Evolutionary conservation across 768 basidiomycete species (phyloP).

Genomic region (Wakefieldia striispora): DNA sequence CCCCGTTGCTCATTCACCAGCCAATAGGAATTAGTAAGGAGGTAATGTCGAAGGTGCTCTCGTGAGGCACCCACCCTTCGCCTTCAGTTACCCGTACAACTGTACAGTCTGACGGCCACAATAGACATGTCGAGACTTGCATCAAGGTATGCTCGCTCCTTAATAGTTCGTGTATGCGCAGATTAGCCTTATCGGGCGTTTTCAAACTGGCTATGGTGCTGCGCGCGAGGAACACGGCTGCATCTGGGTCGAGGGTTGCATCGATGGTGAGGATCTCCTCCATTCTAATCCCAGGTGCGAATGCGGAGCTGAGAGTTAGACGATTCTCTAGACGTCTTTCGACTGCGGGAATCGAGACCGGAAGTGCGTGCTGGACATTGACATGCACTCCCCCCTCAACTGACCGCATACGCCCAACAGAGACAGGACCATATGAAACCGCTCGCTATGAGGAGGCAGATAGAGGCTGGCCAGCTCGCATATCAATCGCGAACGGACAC

Average conservation of each 20-base stretch:
- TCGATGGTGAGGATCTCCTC: constrained; percentile 72
- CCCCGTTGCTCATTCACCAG: background rate
- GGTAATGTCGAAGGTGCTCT: constrained; percentile 92
- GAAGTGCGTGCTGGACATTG: constrained; percentile 39
- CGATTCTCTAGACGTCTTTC: constrained; percentile 35
- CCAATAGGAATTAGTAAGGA: constrained; percentile 63
- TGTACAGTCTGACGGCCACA: constrained; percentile 92
- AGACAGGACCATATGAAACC: no score
- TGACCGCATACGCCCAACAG: no score
- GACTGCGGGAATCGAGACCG: constrained; percentile 98
- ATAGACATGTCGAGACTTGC: constrained; percentile 77
- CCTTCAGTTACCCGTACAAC: constrained; percentile 94
- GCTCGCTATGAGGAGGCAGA: no score
- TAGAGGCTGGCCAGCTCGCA: no score
- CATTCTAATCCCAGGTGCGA: no score
- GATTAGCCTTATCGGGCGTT: constrained; percentile 78
- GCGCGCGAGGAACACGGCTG: constrained; percentile 93
- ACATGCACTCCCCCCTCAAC: background rate
- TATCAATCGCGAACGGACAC: no score
- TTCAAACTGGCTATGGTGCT: constrained; percentile 97
- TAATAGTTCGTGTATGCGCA: constrained; percentile 35
- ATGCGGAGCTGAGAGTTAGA: no score
- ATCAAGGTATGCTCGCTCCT: constrained; percentile 44
- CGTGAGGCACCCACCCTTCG: constrained; percentile 89
- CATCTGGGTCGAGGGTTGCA: constrained; percentile 97